A percentile compares a stretch with the other conserved stretches of the same genome.
phyloP scores from a whole-genome alignment of 2,329 filamentous ascomycete species.

The Claviceps digitariae region DNA sequence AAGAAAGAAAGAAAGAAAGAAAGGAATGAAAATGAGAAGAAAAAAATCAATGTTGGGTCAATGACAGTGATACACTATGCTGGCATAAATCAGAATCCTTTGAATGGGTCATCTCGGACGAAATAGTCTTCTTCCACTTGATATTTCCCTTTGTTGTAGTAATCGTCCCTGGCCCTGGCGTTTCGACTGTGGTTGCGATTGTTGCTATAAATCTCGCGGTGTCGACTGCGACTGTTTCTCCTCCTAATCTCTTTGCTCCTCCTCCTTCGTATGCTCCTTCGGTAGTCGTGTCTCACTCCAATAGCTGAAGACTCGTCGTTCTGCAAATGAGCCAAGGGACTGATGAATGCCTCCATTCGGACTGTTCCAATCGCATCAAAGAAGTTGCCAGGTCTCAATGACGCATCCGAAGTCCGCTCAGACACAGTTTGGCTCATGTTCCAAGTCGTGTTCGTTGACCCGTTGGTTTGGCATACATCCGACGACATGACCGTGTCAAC shows the following conservation, averaged over 20 bases:
- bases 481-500: slow-evolving; percentile 45
- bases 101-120: slow-evolving; percentile 45
- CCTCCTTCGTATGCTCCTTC: slow-evolving; percentile 32
- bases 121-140: slow-evolving; percentile 41
- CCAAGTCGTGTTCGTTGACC: slow-evolving; percentile 30
- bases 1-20: background rate
- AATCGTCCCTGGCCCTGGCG: slow-evolving; percentile 29
- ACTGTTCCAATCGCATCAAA: slow-evolving; percentile 85
- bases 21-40: no score
- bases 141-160: slow-evolving; percentile 30
- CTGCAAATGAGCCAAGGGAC: slow-evolving; percentile 38
- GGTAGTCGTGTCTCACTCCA: slow-evolving; percentile 34
- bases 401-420: slow-evolving; percentile 42
- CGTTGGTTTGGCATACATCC: slow-evolving; percentile 45
- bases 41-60: background rate
- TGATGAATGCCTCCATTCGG: slow-evolving; percentile 95
- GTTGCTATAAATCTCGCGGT: slow-evolving; percentile 37
- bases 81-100: slow-evolving; percentile 34
- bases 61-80: background rate
- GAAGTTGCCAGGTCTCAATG: slow-evolving; percentile 46
- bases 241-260: slow-evolving; percentile 43
- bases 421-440: slow-evolving; percentile 32
- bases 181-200: slow-evolving; percentile 15
- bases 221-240: slow-evolving; percentile 37
- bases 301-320: slow-evolving; percentile 30